A percentile compares a stretch with the other conserved stretches of the same genome.
Evolutionary conservation across 2,329 filamentous ascomycete species (phyloP).

Genomic region (Botrytis cinerea): DNA sequence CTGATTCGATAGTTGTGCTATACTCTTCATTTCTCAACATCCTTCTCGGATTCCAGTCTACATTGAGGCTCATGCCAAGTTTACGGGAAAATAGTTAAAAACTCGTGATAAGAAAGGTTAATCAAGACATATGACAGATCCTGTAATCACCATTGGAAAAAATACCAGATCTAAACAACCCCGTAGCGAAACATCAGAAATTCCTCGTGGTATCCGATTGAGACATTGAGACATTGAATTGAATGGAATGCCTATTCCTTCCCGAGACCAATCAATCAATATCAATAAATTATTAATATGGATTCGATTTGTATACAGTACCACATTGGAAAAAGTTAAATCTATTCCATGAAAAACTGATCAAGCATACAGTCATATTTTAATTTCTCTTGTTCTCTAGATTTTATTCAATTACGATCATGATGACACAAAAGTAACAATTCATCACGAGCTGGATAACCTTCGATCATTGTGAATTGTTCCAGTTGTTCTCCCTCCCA

Average conservation of each 20-base stretch:
- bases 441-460: neutral
- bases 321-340: neutral
- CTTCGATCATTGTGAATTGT: neutral
- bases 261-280: conserved; percentile 13
- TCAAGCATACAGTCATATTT: neutral
- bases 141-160: neutral
- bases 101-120: neutral
- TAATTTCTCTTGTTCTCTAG: neutral
- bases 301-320: neutral
- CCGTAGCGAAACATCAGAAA: neutral
- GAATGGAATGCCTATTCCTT: neutral
- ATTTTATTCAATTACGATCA: neutral
- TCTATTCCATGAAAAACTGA: neutral
- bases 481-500: neutral
- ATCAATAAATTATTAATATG: neutral
- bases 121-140: neutral
- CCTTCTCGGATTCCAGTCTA: neutral
- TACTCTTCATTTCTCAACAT: neutral
- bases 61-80: neutral
- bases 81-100: neutral
- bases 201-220: conserved; percentile 11
- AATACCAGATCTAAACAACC: neutral
- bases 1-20: neutral
- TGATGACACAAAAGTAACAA: neutral
- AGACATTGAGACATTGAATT: conserved; percentile 4